Evolutionary conservation across 805 yeast genomes (phyloP).

Genomic region (Zygosaccharomyces pseudorouxii): DNA sequence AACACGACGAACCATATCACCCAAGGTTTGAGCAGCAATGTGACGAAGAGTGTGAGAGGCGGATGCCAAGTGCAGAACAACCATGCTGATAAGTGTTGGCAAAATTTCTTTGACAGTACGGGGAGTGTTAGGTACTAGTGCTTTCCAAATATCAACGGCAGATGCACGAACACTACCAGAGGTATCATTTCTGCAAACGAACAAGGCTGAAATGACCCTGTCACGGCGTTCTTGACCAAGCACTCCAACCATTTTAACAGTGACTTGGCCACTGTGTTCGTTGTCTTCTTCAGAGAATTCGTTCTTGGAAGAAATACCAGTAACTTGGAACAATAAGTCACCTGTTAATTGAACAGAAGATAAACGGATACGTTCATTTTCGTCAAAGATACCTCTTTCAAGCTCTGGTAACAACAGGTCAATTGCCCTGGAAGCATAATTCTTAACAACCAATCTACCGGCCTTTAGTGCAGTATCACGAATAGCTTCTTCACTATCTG

Average conservation of each 20-base stretch:
- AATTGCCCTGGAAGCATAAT: constrained; percentile 88
- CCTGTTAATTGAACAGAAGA: constrained; percentile 95
- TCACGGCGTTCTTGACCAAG: constrained; percentile 89
- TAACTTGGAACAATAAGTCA: constrained; percentile 86
- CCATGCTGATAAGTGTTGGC: constrained; percentile 73
- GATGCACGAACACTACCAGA: constrained; percentile 83
- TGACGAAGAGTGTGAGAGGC: constrained; percentile 70
- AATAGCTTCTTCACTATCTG: constrained; percentile 81
- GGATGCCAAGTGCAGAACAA: constrained; percentile 81
- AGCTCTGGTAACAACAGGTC: constrained; percentile 91
- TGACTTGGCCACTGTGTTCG: constrained; percentile 47
- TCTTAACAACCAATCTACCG: constrained; percentile 85
- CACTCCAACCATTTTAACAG: constrained; percentile 62
- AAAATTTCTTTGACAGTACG: constrained; percentile 87
- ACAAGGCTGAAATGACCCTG: constrained; percentile 76
- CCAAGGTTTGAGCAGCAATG: constrained; percentile 89
- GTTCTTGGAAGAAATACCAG: constrained; percentile 79
- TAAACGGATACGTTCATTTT: constrained; percentile 78
- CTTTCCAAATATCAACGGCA: constrained; percentile 94
- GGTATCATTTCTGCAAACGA: constrained; percentile 90
- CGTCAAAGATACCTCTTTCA: constrained; percentile 81
- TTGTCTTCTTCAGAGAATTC: constrained; percentile 50
- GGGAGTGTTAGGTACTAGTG: constrained; percentile 93
- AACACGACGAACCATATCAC: constrained; percentile 91
- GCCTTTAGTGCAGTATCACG: constrained; percentile 88